A percentile compares a stretch with the other conserved stretches of the same genome.
Evolutionary conservation across 768 basidiomycete genomes (phyloP).

Genomic region (Clavaria fumosa): DNA sequence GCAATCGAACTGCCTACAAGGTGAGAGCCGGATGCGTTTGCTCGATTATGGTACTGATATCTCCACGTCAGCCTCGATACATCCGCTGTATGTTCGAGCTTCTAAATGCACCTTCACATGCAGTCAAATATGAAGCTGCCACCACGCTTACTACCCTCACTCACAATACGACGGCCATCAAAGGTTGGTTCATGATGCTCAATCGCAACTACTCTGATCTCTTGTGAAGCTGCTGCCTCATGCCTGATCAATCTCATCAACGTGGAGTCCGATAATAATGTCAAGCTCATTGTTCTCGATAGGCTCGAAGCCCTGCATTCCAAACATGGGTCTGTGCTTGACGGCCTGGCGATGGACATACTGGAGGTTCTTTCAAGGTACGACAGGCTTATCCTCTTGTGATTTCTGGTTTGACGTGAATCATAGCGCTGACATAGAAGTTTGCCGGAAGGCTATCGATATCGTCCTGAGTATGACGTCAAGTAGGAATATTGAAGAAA

Average conservation of each 20-base stretch:
- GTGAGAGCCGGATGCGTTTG: no score
- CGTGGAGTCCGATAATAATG: conserved; percentile 98
- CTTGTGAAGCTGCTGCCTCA: conserved; percentile 61
- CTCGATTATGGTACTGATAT: conserved; percentile 4
- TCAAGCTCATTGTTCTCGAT: conserved; percentile 93
- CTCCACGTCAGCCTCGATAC: conserved; percentile 55
- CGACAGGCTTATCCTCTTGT: background rate
- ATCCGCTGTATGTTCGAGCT: conserved; percentile 90
- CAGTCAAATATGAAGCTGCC: conserved; percentile 96
- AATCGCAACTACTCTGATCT: no score
- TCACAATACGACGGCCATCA: conserved; percentile 90
- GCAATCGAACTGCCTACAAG: no score
- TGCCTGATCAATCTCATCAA: conserved; percentile 78
- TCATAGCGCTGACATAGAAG: conserved; percentile 84
- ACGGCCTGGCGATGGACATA: conserved; percentile 89
- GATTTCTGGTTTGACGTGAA: conserved; percentile 2
- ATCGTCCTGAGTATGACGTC: conserved; percentile 90
- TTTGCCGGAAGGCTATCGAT: conserved; percentile 78
- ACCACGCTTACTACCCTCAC: conserved; percentile 88
- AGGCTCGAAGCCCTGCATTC: conserved; percentile 69
- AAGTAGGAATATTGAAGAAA: conserved; percentile 90
- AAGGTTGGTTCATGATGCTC: no score
- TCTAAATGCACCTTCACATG: conserved; percentile 75
- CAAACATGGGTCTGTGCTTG: conserved; percentile 79
- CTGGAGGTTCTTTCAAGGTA: conserved; percentile 79